Conservation (phyloP, 495 filamentous ascomycete species). For the Neurospora sp. region DNA sequence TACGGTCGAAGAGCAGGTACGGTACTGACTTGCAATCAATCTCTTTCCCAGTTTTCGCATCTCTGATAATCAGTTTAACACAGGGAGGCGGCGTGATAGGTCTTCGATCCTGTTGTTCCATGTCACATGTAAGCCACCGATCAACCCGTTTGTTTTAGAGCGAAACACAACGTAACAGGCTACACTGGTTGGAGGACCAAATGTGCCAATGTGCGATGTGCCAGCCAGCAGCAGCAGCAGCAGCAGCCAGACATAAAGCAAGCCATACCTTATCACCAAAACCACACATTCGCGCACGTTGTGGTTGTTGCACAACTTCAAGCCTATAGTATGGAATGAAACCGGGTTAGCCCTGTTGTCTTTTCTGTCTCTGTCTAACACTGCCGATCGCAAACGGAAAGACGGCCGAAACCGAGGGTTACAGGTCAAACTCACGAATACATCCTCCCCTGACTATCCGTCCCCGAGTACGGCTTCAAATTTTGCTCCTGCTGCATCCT, state of each 20-base stretch:
- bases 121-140: not conserved
- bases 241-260: not conserved
- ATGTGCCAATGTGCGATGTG: not conserved
- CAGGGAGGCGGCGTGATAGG: conserved; percentile 96
- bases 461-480: conserved; percentile 19
- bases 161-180: not conserved
- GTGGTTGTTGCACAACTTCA: conserved; percentile 81
- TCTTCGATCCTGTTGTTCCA: conserved; percentile 61
- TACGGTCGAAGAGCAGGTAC: conserved; percentile 15
- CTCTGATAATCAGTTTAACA: conserved; percentile 72
- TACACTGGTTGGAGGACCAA: not conserved
- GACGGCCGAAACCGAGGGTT: not conserved
- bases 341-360: conserved; percentile 1
- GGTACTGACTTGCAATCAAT: conserved; percentile 74
- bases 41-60: conserved; percentile 71
- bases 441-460: conserved; percentile 16
- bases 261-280: conserved; percentile 86
- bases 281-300: conserved; percentile 94
- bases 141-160: not conserved
- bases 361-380: not conserved
- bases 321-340: conserved; percentile 39
- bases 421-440: conserved; percentile 18
- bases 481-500: conserved; percentile 17
- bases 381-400: not conserved
- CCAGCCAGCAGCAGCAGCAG: not conserved